Evolutionary conservation across 139 green algal genomes (phyloP), one percentile per base, ranked within the genome.

Genomic region (Zygnema circumcarinatum): DNA sequence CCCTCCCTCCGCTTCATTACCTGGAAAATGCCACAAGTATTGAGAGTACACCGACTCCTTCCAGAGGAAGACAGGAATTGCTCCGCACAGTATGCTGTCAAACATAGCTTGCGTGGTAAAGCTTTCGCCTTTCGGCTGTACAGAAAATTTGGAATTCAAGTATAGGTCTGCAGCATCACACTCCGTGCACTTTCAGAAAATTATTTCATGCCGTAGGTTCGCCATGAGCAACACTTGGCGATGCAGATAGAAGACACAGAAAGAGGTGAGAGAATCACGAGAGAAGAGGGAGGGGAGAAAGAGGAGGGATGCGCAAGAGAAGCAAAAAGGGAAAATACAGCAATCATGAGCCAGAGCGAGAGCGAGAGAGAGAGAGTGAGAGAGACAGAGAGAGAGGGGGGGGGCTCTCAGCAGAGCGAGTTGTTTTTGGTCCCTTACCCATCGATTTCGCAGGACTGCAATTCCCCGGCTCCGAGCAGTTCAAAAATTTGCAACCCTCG

Each of bases 191-290:
- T 38, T 22, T 80, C 53, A 31, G 96, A 96, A 94, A 94, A 99
- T 84, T 91, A 98, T 92, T 95, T 92, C 83, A 96, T 96, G 1
- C 90, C 93, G 38, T 96, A 96, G 1, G 89, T 98, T 52, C 93
- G 93, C 0, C 76, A 89, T 33, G 94, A 96, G 85, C 54, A 93
- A 2, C 92, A 95, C 86, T 86, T 96, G 74, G 94, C 94, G 41
- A 96, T 95, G 86, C 90, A 93, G 0, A 94, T 86, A 78, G 95
- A 94, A 62, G 94, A 96, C 87, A 93, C 93, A 92, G 85, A 72
- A 29, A 2, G 67, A 16, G 1, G 38, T 1, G 67, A 39, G 38
- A 39, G 67, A 33, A 33, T 75, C 67, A 75, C 2, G 67, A 39
- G 67, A 75, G 2, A 32, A 75, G 2, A 33, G 67, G 38, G 67